phyloP scores from a whole-genome alignment of 768 basidiomycete species.

The Chlorophyllum brunneum region DNA sequence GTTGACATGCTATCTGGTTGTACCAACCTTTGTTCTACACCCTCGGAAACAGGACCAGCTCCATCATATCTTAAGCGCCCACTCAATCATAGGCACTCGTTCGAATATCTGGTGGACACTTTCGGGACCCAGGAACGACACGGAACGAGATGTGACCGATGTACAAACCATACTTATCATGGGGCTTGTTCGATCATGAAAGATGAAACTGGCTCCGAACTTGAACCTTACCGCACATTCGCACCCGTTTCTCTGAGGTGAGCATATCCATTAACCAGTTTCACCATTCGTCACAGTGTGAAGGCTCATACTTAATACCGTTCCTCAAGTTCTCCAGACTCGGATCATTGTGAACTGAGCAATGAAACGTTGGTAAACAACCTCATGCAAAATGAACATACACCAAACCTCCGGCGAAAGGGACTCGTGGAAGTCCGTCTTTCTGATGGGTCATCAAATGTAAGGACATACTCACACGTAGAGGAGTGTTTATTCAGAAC shows the following conservation, averaged over 20 bases:
- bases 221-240: slow-evolving; percentile 47
- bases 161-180: not conserved
- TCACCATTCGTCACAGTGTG: not conserved
- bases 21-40: no score
- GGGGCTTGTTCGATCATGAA: slow-evolving; percentile 7
- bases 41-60: no score
- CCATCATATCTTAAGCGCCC: no score
- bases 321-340: slow-evolving; percentile 31
- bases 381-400: slow-evolving; percentile 71
- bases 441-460: no score
- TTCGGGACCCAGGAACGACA: no score
- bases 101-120: not conserved
- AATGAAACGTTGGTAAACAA: slow-evolving; percentile 33
- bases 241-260: slow-evolving; percentile 54
- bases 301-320: slow-evolving; percentile 60
- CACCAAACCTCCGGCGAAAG: slow-evolving; percentile 47
- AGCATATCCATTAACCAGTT: not conserved
- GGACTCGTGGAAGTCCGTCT: slow-evolving; percentile 29
- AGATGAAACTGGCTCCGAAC: slow-evolving; percentile 13
- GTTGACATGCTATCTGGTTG: no score
- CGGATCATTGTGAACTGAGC: slow-evolving; percentile 8
- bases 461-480: no score
- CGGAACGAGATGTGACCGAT: not conserved
- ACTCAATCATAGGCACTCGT: not conserved
- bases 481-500: no score